Conservation (phyloP, 2,329 filamentous ascomycete species). For the Colletotrichum sidae region DNA sequence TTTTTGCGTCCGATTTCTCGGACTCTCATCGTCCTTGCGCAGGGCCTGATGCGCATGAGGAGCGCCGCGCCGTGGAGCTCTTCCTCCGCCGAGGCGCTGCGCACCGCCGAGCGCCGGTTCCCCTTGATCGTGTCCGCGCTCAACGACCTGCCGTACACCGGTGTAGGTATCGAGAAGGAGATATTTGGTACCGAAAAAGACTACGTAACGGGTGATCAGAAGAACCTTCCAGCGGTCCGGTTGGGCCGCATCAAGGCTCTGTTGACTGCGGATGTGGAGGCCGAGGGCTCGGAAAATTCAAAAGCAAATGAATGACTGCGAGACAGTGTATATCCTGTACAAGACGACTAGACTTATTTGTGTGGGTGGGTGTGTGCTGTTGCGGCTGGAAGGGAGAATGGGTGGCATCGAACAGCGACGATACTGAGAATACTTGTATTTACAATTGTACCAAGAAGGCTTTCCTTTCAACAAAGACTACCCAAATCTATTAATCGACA, state of each 20-base stretch:
- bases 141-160: constrained; percentile 35
- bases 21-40: constrained; percentile 61
- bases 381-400: too few species aligned
- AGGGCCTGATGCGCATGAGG: constrained; percentile 62
- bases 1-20: constrained; percentile 54
- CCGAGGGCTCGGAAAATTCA: too few species aligned
- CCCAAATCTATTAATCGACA: not conserved
- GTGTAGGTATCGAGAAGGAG: constrained; percentile 40
- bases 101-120: constrained; percentile 52
- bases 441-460: not conserved
- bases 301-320: too few species aligned
- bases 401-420: constrained; percentile 8
- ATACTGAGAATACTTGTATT: not conserved
- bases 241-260: not conserved
- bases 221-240: too few species aligned
- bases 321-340: constrained; percentile 5
- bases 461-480: not conserved
- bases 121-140: constrained; percentile 56
- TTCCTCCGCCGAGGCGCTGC: constrained; percentile 54
- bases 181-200: constrained; percentile 34
- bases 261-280: not conserved
- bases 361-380: not conserved
- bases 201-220: not conserved
- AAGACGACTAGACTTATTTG: constrained; percentile 7
- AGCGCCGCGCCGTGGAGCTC: constrained; percentile 61